Evolutionary conservation across 2,329 filamentous ascomycete genomes (phyloP), one percentile per base, ranked within the genome.

Genomic region (Zymoseptoria passerinii): DNA sequence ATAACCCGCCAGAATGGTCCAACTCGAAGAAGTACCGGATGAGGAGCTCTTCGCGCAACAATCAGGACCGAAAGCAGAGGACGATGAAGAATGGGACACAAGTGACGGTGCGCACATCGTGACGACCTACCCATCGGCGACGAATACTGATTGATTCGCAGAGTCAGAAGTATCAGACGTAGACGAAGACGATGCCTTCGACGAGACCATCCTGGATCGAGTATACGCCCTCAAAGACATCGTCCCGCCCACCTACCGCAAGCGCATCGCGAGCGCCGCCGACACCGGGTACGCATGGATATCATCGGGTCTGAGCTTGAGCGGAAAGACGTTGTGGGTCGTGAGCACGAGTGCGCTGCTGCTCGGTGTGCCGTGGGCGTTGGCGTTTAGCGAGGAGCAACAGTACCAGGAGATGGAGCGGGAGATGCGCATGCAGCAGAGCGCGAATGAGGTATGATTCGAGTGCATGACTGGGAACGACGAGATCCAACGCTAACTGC

Each of bases 371-470:
- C 94, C 94, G 57, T 97, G 91, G 81, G 92, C 91, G 59, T 80
- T 99, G 67, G 92, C 91, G 59, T 92, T 91, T 73, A 86, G 88
- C 64, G 94, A 99, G 81, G 94, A 99, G 80, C 91, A 96, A 81
- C 90, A 96, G 80, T 85, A 95, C 74, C 81, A 92, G 65, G 92
- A 96, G 80, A 95, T 96, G 90, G 94, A 99, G 84, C 86, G 91
- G 76, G 92, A 96, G 80, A 91, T 92, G 83, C 86, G 88, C 75
- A 94, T 96, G 90, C 88, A 94, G 75, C 90, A 96, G 83, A 84
- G 88, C 71, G 90, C 90, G 63, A 87, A 88, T 72, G 90, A 96
- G 80, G 84, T 87, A 70, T 68, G 79, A 76, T 13, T 10, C 48
- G 13, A 27, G 13, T 4, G 10, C 7, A 51, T 54, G 48, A 35